Conservation (phyloP, 768 basidiomycete genomes). For the Punctularia strigosozonata region DNA sequence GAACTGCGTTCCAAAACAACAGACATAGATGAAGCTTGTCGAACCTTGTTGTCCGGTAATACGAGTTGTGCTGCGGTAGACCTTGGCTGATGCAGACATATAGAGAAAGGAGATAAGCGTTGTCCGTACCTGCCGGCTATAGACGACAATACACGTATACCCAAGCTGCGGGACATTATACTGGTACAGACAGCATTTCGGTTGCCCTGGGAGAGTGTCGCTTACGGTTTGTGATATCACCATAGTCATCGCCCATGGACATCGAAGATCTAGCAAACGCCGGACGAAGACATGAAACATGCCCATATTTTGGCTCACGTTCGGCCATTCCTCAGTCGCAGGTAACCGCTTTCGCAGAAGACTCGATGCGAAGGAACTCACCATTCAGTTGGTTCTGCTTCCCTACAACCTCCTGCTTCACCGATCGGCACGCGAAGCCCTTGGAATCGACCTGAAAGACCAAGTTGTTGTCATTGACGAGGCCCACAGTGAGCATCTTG, state of each 20-base stretch:
- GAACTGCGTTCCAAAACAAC: constrained; percentile 45
- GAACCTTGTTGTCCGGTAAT: constrained; percentile 64
- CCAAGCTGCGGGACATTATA: constrained; percentile 81
- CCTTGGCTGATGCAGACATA: background rate
- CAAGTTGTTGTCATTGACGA: constrained; percentile 92
- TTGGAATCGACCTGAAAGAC: constrained; percentile 74
- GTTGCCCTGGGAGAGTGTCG: background rate
- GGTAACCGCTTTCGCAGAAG: constrained; percentile 26
- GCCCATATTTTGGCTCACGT: constrained; percentile 90
- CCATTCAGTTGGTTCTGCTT: constrained; percentile 65
- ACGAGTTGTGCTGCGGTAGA: constrained; percentile 6
- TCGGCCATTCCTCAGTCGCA: constrained; percentile 85
- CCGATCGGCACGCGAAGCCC: constrained; percentile 69
- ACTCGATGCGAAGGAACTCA: background rate
- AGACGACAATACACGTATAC: constrained; percentile 58
- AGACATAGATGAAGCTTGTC: constrained; percentile 82
- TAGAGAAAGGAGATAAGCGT: constrained; percentile 54
- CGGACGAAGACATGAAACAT: constrained; percentile 59
- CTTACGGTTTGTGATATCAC: background rate
- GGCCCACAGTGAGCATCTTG: constrained; percentile 73
- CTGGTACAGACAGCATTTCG: constrained; percentile 50
- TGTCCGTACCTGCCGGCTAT: constrained; percentile 68
- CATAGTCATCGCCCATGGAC: constrained; percentile 78
- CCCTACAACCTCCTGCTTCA: constrained; percentile 91
- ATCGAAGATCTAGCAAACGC: constrained; percentile 82